Evolutionary conservation across 2,329 filamentous ascomycete species (phyloP).

Genomic region (Arthroderma sp.): DNA sequence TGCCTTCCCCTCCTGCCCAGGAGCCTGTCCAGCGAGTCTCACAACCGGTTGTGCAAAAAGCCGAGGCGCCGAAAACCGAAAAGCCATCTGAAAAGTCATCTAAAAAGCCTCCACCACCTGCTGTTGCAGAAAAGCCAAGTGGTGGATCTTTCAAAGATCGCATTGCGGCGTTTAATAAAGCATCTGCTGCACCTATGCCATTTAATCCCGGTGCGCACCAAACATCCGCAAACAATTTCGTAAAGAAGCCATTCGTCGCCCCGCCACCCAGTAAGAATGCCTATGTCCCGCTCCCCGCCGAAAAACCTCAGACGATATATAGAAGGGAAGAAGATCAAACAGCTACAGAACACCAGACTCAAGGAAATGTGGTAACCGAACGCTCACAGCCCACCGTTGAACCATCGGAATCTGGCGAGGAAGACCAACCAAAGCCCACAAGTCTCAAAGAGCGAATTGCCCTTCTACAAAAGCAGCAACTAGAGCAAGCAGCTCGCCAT

Average conservation of each 20-base stretch:
- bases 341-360: slow-evolving; percentile 18
- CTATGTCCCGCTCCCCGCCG: slow-evolving; percentile 63
- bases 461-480: slow-evolving; percentile 80
- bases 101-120: slow-evolving; percentile 48
- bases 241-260: slow-evolving; percentile 95
- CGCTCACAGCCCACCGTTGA: slow-evolving; percentile 11
- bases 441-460: slow-evolving; percentile 94
- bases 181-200: slow-evolving; percentile 70
- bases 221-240: slow-evolving; percentile 51
- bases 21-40: slow-evolving; percentile 15
- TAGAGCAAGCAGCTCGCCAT: slow-evolving; percentile 74
- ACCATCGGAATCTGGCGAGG: slow-evolving; percentile 38
- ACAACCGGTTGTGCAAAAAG: slow-evolving; percentile 18
- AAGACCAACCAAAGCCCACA: slow-evolving; percentile 79
- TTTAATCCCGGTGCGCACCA: slow-evolving; percentile 63
- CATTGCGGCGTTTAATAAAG: slow-evolving; percentile 93
- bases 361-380: slow-evolving; percentile 24
- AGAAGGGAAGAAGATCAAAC: slow-evolving; percentile 72
- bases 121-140: slow-evolving; percentile 57
- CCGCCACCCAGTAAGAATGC: slow-evolving; percentile 87
- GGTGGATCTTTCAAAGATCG: slow-evolving; percentile 80
- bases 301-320: slow-evolving; percentile 62
- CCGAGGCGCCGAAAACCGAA: slow-evolving; percentile 25
- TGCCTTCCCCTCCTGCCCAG: slow-evolving; percentile 17
- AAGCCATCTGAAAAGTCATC: slow-evolving; percentile 13